Percentiles rank a stretch among this genome's conserved stretches.
These are phyloP conservation scores for Mucor circinelloides DNA, from an alignment of 371 early-diverging fungal genomes.

Conservation along the genomic window DNA sequence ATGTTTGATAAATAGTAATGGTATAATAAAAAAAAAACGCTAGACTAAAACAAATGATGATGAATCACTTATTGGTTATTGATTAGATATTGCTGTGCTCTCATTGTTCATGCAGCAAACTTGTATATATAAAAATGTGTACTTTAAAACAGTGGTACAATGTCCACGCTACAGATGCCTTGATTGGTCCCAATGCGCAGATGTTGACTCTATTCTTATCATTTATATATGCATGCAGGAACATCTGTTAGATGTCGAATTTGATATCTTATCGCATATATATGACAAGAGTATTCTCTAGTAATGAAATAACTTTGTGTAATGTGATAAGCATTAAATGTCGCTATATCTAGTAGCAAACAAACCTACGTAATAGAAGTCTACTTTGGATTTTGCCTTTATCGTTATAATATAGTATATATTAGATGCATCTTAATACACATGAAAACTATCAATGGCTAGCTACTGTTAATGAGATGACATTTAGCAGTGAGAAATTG, in stretches of 20 bases:
- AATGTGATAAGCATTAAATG: background rate
- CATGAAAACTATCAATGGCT: too few relatives aligned
- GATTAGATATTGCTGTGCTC: background rate
- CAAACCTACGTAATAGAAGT: background rate
- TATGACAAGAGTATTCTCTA: background rate
- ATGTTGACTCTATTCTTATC: background rate
- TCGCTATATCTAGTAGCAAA: background rate
- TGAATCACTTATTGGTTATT: background rate
- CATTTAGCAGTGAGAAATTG: too few relatives aligned
- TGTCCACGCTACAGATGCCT: background rate
- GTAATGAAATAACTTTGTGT: background rate
- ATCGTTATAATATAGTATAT: background rate
- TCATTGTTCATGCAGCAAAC: too few relatives aligned
- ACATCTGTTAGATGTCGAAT: background rate
- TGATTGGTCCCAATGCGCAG: background rate
- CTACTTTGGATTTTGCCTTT: background rate
- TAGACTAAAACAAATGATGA: background rate
- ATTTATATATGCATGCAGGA: background rate
- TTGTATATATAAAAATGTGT: too few relatives aligned
- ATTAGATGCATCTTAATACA: too few relatives aligned
- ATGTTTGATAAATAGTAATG: background rate
- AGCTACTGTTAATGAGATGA: too few relatives aligned
- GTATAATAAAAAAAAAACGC: background rate
- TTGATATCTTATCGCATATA: background rate
- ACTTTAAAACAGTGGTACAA: background rate